phyloP scores from a whole-genome alignment of 1,284 basidiomycete species.

The Sparassis latifolia region DNA sequence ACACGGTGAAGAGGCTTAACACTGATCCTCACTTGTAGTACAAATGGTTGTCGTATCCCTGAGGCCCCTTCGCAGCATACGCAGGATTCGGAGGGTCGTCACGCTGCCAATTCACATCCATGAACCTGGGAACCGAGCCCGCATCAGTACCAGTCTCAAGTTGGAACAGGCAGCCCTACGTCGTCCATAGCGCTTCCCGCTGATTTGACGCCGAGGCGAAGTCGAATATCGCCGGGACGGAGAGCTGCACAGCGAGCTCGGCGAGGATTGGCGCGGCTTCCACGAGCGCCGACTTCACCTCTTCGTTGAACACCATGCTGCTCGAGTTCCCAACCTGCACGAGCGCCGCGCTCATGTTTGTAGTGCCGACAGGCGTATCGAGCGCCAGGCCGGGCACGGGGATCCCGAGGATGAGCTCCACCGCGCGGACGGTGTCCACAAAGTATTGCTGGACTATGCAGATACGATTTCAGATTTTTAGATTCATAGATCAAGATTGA shows the following conservation, averaged over 20 bases:
- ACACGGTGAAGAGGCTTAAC: background rate
- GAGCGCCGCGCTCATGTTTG: conserved; percentile 41
- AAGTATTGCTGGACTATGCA: conserved; percentile 62
- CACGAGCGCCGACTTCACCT: conserved; percentile 38
- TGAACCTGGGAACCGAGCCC: conserved; percentile 43
- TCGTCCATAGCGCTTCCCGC: conserved; percentile 41
- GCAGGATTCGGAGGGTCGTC: conserved; percentile 65
- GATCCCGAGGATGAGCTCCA: conserved; percentile 59
- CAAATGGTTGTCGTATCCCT: conserved; percentile 75
- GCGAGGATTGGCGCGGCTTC: conserved; percentile 46
- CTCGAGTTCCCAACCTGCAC: conserved; percentile 18
- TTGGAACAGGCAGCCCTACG: conserved; percentile 25
- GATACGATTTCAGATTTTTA: background rate
- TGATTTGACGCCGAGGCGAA: conserved; percentile 8
- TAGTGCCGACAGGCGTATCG: conserved; percentile 14
- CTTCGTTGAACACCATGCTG: conserved; percentile 30
- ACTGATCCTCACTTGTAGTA: conserved; percentile 50
- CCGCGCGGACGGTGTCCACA: conserved; percentile 56
- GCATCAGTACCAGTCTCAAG: background rate
- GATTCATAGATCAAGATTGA: background rate
- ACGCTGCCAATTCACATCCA: conserved; percentile 73
- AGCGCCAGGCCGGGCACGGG: conserved; percentile 18
- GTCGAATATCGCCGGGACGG: conserved; percentile 23
- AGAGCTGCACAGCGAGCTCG: conserved; percentile 33
- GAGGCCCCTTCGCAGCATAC: conserved; percentile 58